Conservation (phyloP, 257 asterid species). For the Misopates orontium region DNA sequence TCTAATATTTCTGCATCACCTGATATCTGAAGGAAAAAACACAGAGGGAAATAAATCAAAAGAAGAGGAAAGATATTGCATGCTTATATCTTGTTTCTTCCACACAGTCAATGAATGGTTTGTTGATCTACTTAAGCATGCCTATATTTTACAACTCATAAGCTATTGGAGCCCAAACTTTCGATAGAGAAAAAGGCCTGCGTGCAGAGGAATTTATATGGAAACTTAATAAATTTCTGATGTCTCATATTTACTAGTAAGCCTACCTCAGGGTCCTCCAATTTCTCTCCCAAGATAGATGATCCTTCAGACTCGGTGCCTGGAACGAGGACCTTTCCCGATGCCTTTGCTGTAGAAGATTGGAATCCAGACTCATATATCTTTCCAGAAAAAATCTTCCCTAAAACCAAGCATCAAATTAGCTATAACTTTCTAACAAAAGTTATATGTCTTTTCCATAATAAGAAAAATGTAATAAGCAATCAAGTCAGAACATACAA, state of each 20-base stretch:
- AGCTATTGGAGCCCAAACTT: no score
- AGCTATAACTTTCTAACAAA: constrained; percentile 18
- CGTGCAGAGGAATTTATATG: no score
- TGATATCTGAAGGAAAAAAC: constrained; percentile 49
- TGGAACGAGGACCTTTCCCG: constrained; percentile 83
- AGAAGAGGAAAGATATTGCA: constrained; percentile 17
- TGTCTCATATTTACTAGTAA: constrained; percentile 56
- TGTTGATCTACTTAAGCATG: neutral
- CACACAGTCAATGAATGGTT: constrained; percentile 4
- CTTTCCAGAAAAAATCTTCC: constrained; percentile 65
- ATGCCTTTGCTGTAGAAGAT: constrained; percentile 58
- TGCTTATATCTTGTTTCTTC: constrained; percentile 15
- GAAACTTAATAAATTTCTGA: neutral
- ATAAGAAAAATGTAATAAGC: constrained; percentile 9
- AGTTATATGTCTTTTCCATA: neutral
- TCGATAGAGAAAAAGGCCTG: no score
- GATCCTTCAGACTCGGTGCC: constrained; percentile 56
- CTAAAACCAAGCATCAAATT: constrained; percentile 46
- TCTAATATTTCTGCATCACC: constrained; percentile 43
- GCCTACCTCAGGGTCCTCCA: constrained; percentile 42
- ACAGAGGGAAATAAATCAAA: constrained; percentile 26
- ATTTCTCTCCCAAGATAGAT: constrained; percentile 38
- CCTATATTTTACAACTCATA: neutral
- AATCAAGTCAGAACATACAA: constrained; percentile 21
- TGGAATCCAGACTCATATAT: constrained; percentile 49